phyloP scores from a whole-genome alignment of 1,284 basidiomycete genomes.

The Porodaedalea pini region DNA sequence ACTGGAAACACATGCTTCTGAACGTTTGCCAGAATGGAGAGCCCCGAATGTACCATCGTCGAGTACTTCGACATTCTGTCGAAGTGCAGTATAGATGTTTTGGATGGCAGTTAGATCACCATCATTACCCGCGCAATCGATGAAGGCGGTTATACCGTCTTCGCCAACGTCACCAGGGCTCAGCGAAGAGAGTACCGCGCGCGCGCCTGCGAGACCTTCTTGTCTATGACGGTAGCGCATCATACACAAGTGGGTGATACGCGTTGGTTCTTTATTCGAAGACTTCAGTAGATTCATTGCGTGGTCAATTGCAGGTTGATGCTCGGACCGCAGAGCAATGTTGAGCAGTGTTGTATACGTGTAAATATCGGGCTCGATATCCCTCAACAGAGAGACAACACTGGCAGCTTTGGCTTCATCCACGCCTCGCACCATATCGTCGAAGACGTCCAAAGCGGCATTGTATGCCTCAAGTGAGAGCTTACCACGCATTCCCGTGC shows the following conservation, averaged over 20 bases:
- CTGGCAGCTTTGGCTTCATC: conserved; percentile 16
- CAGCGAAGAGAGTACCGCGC: conserved; percentile 51
- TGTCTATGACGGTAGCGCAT: conserved; percentile 52
- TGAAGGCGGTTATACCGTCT: conserved; percentile 61
- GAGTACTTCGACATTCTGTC: conserved; percentile 41
- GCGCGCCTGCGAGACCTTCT: conserved; percentile 48
- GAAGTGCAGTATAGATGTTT: conserved; percentile 61
- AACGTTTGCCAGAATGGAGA: not conserved
- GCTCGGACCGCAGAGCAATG: conserved; percentile 53
- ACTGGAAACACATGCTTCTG: not conserved
- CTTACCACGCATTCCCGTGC: conserved; percentile 56
- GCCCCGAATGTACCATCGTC: conserved; percentile 27
- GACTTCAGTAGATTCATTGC: conserved; percentile 48
- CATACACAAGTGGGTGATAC: conserved; percentile 57
- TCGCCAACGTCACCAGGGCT: conserved; percentile 51
- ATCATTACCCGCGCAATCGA: conserved; percentile 61
- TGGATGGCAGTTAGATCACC: conserved; percentile 52
- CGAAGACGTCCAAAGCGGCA: conserved; percentile 55
- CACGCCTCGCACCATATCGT: conserved; percentile 48
- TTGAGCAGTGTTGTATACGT: conserved; percentile 66
- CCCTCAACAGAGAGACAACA: conserved; percentile 6
- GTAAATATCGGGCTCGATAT: conserved; percentile 51
- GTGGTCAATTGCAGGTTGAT: conserved; percentile 44
- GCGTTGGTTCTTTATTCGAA: conserved; percentile 52
- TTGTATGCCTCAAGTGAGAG: conserved; percentile 53